Percentiles rank a stretch among this genome's conserved stretches.
These are phyloP conservation scores for Solanum arcanum DNA, from an alignment of 257 asterid genomes.

Conservation along the genomic window DNA sequence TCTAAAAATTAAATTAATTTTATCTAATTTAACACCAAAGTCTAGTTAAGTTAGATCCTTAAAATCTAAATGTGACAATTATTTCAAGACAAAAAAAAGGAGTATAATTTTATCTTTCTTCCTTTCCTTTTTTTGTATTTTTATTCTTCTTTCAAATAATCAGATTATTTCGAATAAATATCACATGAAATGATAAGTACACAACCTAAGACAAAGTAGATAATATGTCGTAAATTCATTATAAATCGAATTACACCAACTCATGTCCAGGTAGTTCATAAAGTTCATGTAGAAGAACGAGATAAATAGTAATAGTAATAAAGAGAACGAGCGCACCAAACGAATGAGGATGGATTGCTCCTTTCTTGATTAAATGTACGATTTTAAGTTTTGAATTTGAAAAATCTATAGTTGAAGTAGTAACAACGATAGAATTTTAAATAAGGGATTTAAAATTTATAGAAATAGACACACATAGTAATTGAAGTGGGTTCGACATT, in stretches of 20 bases:
- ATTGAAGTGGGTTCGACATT: rapidly evolving
- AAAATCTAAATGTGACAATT: neutral
- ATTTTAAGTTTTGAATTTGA: neutral
- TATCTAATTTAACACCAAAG: neutral
- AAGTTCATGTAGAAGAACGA: neutral
- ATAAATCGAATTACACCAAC: neutral
- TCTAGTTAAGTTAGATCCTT: neutral
- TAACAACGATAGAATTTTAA: rapidly evolving
- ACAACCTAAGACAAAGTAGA: neutral
- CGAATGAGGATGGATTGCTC: too few species aligned
- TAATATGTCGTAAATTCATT: neutral
- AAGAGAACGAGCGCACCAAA: neutral
- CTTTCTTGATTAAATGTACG: neutral
- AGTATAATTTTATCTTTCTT: neutral
- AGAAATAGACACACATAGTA: rapidly evolving
- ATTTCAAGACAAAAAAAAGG: neutral
- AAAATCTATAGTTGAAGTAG: too few species aligned
- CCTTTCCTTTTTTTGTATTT: neutral
- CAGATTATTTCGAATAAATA: neutral
- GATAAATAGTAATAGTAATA: neutral
- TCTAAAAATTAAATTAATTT: neutral
- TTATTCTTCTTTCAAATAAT: neutral
- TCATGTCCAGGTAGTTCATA: neutral
- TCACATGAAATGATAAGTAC: neutral
- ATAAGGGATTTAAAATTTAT: too few species aligned